These are phyloP conservation scores for Mucor ambiguus DNA, from an alignment of 371 early-diverging fungal species.

Conservation along the genomic window DNA sequence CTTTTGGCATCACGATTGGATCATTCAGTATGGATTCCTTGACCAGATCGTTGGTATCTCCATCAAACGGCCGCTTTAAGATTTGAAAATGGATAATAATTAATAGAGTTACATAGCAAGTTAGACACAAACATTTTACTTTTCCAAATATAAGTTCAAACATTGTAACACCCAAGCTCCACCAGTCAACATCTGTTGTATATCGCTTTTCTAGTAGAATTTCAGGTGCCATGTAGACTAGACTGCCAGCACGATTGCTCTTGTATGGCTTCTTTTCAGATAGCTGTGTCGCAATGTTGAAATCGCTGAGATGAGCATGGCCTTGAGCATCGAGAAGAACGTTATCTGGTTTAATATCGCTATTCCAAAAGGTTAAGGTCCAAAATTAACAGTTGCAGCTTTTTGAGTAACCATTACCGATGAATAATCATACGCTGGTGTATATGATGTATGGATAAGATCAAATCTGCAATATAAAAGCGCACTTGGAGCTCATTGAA, in stretches of 20 bases:
- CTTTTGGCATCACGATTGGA: constrained; percentile 58
- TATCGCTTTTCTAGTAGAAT: constrained; percentile 76
- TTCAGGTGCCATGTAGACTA: constrained; percentile 86
- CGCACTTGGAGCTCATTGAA: constrained; percentile 74
- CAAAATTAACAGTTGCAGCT: constrained; percentile 15
- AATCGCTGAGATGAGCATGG: constrained; percentile 74
- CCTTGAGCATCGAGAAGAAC: constrained; percentile 13
- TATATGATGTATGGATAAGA: constrained; percentile 67
- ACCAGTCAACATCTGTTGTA: constrained; percentile 80
- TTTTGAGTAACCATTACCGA: constrained; percentile 16
- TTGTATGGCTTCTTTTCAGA: constrained; percentile 26
- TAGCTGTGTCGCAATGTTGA: constrained; percentile 75
- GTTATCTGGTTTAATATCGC: constrained; percentile 82
- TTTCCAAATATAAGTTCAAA: constrained; percentile 82
- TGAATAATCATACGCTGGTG: constrained; percentile 67
- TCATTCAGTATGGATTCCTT: constrained; percentile 62
- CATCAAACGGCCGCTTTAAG: constrained; percentile 73
- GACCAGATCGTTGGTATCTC: constrained; percentile 41
- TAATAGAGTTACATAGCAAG: background rate
- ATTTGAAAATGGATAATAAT: background rate
- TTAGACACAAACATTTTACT: constrained; percentile 34
- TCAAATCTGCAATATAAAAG: constrained; percentile 81
- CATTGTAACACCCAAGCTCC: constrained; percentile 84
- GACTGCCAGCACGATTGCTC: constrained; percentile 71
- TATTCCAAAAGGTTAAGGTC: constrained; percentile 12